Base-by-base conservation (phyloP, 116 monocot species). In the Phalaenopsis hybrid region DNA sequence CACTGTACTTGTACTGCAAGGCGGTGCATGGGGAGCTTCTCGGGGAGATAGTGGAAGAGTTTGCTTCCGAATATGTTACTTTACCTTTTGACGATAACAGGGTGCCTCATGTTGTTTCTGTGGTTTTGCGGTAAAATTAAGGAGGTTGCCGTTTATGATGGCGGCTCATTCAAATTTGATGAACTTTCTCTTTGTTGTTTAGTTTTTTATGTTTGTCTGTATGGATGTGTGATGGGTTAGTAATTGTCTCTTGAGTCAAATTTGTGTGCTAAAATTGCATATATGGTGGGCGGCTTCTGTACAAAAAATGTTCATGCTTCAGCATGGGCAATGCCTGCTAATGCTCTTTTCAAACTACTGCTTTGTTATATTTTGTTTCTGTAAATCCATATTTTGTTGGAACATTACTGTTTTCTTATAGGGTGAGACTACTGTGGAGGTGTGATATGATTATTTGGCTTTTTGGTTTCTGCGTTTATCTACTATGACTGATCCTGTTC, bases 21-120 rank as follows among this genome's bases (percentile, higher is more conserved):
- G 93, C 89, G 8, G 72, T 93, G 77, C 81, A 90, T 28, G 92
- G 93, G 65, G 93, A 93, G 89, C 91, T 93, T 46, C 87, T 87
- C 0, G 85, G 63, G 50, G 92, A 92, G 88, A 87, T 92, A 23
- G 86, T 83, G 1, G 85, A 85, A 59, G 92, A 92, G 76, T 90
- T 92, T 45, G 88, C 88, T 10, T 78, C 81, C 34, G 84, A 87
- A 73, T 90, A 90, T 52, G 82, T 88, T 1, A 88, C 48, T 75
- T 82, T 92, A 41, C 92, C 92, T 0, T 90, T 87, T 55, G 90
- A 92, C 48, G 85, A 88, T 21, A 50, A 31, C 44, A 90, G 88
- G 76, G 85, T 85, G 28, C 90, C 88, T 16, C 87, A 84, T 81
- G 74, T 90, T 17, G 87, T 92, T 8, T 92, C 90, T 1, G 92